Conservation (phyloP, 2,329 filamentous ascomycete genomes). For the Acrocalymma vagum region DNA sequence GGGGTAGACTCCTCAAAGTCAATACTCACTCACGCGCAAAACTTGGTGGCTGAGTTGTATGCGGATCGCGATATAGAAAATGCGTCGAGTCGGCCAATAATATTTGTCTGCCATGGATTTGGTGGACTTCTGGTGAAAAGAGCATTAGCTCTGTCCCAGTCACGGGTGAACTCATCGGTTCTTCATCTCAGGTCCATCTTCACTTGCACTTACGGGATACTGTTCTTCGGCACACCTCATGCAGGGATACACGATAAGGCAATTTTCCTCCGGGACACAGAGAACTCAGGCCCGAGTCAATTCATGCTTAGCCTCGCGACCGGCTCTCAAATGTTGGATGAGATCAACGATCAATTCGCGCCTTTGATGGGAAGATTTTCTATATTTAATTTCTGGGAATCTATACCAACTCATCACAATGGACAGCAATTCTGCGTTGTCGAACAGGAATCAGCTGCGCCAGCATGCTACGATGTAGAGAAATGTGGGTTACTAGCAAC, state of each 20-base stretch:
- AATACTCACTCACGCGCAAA: constrained; percentile 36
- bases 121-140: constrained; percentile 78
- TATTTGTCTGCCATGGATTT: constrained; percentile 79
- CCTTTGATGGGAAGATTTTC: constrained; percentile 25
- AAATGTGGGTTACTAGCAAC: constrained; percentile 30
- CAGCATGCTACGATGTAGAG: constrained; percentile 29
- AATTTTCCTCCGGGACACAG: constrained; percentile 9
- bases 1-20: constrained; percentile 23
- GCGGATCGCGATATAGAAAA: constrained; percentile 55
- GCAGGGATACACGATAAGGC: constrained; percentile 20
- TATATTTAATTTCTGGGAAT: constrained; percentile 34
- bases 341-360: constrained; percentile 26
- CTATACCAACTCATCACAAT: constrained; percentile 20
- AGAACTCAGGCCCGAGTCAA: constrained; percentile 16
- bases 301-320: constrained; percentile 23
- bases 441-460: constrained; percentile 32
- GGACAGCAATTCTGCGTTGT: constrained; percentile 25
- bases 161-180: constrained; percentile 65
- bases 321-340: constrained; percentile 27
- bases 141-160: constrained; percentile 72
- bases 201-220: constrained; percentile 71
- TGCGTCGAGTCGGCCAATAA: constrained; percentile 70
- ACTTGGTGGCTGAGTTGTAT: constrained; percentile 47
- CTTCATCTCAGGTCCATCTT: constrained; percentile 74
- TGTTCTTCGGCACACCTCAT: constrained; percentile 30